Conservation (phyloP, 495 filamentous ascomycete species). For the Aspergillus diversus region DNA sequence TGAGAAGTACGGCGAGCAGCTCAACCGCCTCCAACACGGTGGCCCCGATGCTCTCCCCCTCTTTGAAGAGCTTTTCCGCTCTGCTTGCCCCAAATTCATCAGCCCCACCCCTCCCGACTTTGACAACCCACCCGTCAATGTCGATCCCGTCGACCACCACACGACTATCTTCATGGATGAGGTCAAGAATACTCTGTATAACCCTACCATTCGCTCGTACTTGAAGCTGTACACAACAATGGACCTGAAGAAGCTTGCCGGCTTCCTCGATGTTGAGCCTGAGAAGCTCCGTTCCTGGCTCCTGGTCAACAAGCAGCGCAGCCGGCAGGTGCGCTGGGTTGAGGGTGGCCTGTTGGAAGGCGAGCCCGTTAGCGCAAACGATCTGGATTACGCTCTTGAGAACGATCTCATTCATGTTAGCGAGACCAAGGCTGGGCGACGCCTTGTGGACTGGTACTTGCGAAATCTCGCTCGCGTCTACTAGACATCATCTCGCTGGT, state of each 20-base stretch:
- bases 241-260: constrained; percentile 97
- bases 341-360: constrained; percentile 90
- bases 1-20: constrained; percentile 98
- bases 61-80: constrained; percentile 95
- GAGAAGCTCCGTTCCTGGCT: constrained; percentile 90
- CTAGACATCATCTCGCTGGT: constrained; percentile 40
- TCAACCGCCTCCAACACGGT: constrained; percentile 91
- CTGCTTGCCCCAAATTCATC: constrained; percentile 99
- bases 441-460: constrained; percentile 98
- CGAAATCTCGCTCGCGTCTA: constrained; percentile 95
- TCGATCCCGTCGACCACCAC: constrained; percentile 97
- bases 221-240: constrained; percentile 99
- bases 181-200: constrained; percentile 94
- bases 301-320: constrained; percentile 97
- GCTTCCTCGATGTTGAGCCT: constrained; percentile 92
- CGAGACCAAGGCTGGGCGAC: constrained; percentile 95
- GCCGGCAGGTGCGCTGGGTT: constrained; percentile 91
- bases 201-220: constrained; percentile 95
- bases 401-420: constrained; percentile 97
- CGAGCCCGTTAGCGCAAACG: constrained; percentile 85
- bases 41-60: constrained; percentile 92
- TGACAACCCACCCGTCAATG: constrained; percentile 88
- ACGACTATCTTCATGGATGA: constrained; percentile 98
- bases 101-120: constrained; percentile 96
- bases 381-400: constrained; percentile 96